Evolutionary conservation across 306 rosid genomes (phyloP), one percentile per base, ranked within the genome.

Genomic region (Prunus dulcis): DNA sequence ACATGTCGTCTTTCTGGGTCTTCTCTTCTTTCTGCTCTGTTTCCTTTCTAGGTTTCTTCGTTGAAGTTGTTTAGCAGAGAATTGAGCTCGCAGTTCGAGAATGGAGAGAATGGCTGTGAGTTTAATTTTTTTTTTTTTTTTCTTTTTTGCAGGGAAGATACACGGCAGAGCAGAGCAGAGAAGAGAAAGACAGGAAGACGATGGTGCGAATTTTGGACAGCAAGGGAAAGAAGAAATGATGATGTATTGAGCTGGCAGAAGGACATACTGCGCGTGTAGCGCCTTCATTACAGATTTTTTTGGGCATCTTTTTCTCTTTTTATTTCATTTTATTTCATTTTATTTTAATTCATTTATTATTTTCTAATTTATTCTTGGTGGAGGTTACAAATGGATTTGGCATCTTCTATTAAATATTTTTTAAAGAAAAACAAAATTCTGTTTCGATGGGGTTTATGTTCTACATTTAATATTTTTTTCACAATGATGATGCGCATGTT

Each of bases 201-300:
- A 12, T 69, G n/a, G 14, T 52, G 28, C 47, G 56, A 63, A 75
- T 69, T 27, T 30, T 47, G 70, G 76, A 62, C 56, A 50, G 45
- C 46, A n/a, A 47, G 74, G 62, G 51, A 58, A 22, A 60, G 22
- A 4, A 19, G 47, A 14, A 6, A 38, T 18, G 69, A 74, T 51
- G 64, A 8, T 47, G 69, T 65, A 66, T 57, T 60, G 69, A 68
- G 90, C 87, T 86, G 90, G 82, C 86, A 68, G 9, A 1, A 15
- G 18, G 78, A 73, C 85, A 78, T 17, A 43, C 74, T 68, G 82
- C 84, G 78, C 82, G 72, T 75, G 82, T 23, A 12, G 80, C 67
- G 83, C 66, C 38, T 38, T 72, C 76, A 20, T 20, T 14, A 3
- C 20, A 43, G 38, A 38, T 2, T n/a, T 68, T n/a, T 68, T 62